These are phyloP conservation scores for Neurospora sp. DNA, from an alignment of 495 filamentous ascomycete genomes.

Conservation along the genomic window DNA sequence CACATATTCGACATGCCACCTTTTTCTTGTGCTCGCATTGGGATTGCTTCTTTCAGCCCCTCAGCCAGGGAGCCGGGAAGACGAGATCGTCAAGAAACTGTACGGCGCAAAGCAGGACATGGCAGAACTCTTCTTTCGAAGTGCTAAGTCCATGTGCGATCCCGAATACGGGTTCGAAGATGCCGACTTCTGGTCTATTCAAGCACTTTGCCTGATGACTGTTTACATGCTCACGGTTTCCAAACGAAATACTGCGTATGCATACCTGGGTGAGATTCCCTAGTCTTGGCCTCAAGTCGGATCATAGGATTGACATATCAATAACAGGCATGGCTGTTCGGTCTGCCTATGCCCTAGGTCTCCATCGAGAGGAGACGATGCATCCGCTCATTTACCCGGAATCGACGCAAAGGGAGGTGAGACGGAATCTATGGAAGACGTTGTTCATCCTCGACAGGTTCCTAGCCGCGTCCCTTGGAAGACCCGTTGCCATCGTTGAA, in stretches of 20 bases:
- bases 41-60: slow-evolving; percentile 49
- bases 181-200: slow-evolving; percentile 52
- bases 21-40: slow-evolving; percentile 49
- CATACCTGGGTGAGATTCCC: slow-evolving; percentile 40
- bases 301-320: background rate
- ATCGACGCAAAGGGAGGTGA: slow-evolving; percentile 29
- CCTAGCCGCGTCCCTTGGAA: slow-evolving; percentile 46
- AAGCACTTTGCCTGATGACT: slow-evolving; percentile 50
- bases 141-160: slow-evolving; percentile 44
- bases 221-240: slow-evolving; percentile 48
- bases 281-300: background rate
- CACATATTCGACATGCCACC: slow-evolving; percentile 40
- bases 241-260: slow-evolving; percentile 49
- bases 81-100: slow-evolving; percentile 39
- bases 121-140: slow-evolving; percentile 49
- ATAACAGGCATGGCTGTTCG: slow-evolving; percentile 50
- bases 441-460: slow-evolving; percentile 54
- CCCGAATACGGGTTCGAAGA: slow-evolving; percentile 50
- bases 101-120: slow-evolving; percentile 33
- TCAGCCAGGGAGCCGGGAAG: slow-evolving; percentile 33
- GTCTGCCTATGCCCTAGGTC: slow-evolving; percentile 47
- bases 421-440: slow-evolving; percentile 49
- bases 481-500: slow-evolving; percentile 50
- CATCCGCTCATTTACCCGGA: slow-evolving; percentile 31
- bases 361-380: slow-evolving; percentile 53